Evolutionary conservation across 768 basidiomycete genomes (phyloP), one percentile per base, ranked within the genome.

Genomic region (Chalciporus piperatus): DNA sequence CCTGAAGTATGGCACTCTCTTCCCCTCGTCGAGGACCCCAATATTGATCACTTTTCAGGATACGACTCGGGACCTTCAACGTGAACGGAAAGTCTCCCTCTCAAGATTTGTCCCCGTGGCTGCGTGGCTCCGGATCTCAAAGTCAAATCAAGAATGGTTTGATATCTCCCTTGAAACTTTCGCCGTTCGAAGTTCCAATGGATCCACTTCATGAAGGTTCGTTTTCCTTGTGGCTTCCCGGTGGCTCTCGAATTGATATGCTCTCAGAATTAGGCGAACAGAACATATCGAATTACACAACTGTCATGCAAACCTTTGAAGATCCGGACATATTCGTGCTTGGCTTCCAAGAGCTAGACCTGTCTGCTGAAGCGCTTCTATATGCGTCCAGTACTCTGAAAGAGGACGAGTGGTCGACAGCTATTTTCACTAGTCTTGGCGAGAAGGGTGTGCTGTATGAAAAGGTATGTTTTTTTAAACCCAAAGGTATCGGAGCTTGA

Each of bases 51-150:
- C 23, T 19, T 28, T 48, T 32, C 27, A 88, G 87, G 28, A 62
- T 92, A 44, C 83, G 87, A 6, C 52, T 87, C 16, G 89, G 90
- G 19, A 89, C 87, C 0, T 93, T 92, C 73, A 93, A 93, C 58
- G 89, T 92, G 41, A 90, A 91, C 58, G 89, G 88, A 1, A 84
- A 83, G 60, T 57, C 79, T 33, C 87, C 91, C 1, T 82, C 84
- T 3, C 84, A 87, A 56, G 86, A 89, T 61, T 69, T 92, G 9
- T 79, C 80, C 5, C 65, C 77, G 3, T 92, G 89, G 88, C 60
- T 89, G 27, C 71, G 78, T 39, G 65, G 71, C 8, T 22, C 33
- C 7, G 47, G 25, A 41, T 30, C 45, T 12, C 28, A 47, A 25
- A n/a, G 30, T 7, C 43, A 47, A 12, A 13, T 3, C 0, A 57